phyloP scores from a whole-genome alignment of 2,329 filamentous ascomycete species.

The Monosporascus ibericus region DNA sequence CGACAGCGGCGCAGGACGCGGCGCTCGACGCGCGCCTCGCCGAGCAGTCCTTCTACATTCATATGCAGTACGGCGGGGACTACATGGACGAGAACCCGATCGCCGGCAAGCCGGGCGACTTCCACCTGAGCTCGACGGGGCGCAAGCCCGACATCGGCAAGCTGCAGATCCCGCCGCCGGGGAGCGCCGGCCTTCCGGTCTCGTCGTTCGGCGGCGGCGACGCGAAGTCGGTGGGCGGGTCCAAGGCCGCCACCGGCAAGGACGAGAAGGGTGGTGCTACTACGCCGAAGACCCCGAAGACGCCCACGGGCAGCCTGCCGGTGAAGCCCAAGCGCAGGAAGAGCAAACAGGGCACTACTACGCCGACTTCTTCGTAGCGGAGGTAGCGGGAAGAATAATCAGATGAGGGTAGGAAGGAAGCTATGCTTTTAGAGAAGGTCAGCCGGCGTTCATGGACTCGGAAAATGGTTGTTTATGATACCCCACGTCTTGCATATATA shows the following conservation, averaged over 20 bases:
- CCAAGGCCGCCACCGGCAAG: conserved; percentile 18
- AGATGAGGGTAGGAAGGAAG: not conserved
- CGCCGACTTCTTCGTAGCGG: conserved; percentile 18
- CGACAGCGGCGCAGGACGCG: conserved; percentile 22
- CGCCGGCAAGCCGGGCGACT: conserved; percentile 59
- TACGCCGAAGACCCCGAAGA: conserved; percentile 25
- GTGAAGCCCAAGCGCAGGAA: conserved; percentile 32
- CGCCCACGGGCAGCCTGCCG: conserved; percentile 22
- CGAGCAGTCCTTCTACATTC: conserved; percentile 52
- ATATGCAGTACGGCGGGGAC: conserved; percentile 55
- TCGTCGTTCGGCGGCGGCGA: conserved; percentile 12
- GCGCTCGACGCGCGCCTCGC: conserved; percentile 40
- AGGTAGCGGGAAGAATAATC: not conserved
- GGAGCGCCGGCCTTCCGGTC: conserved; percentile 14
- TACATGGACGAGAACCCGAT: conserved; percentile 65
- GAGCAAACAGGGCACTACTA: conserved; percentile 22
- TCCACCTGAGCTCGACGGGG: conserved; percentile 57
- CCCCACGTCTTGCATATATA: not conserved
- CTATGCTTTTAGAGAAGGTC: not conserved
- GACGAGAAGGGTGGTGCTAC: conserved; percentile 20
- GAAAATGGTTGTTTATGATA: not conserved
- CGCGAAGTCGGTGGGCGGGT: conserved; percentile 17
- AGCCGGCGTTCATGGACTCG: not conserved
- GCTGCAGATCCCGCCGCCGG: conserved; percentile 14
- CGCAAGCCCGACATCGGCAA: conserved; percentile 36